phyloP scores from a whole-genome alignment of 2,329 filamentous ascomycete genomes.

The Arthroderma uncinatum region DNA sequence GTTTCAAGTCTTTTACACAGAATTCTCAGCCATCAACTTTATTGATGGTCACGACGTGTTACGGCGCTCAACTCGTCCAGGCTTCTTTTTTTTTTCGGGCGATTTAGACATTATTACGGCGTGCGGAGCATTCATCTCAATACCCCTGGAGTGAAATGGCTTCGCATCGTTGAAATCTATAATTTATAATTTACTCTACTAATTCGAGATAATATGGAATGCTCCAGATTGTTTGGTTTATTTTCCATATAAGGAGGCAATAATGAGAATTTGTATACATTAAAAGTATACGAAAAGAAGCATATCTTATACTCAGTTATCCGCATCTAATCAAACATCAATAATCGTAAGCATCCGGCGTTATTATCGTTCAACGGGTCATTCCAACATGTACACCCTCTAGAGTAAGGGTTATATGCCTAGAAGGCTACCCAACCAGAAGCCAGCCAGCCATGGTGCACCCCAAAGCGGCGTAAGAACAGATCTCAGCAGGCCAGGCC shows the following conservation, averaged over 20 bases:
- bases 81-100: neutral
- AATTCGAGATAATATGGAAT: no score
- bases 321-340: neutral
- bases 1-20: neutral
- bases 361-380: neutral
- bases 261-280: no score
- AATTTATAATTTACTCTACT: no score
- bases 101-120: no score
- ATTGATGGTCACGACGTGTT: neutral
- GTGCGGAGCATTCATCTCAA: neutral
- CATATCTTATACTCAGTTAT: no score
- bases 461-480: slow-evolving; percentile 41
- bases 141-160: neutral
- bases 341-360: neutral
- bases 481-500: slow-evolving; percentile 39
- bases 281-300: no score
- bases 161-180: no score
- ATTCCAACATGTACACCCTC: neutral
- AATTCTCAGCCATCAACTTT: neutral
- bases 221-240: no score
- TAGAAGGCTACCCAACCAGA: slow-evolving; percentile 31
- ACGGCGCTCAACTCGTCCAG: neutral
- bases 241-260: no score
- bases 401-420: neutral
- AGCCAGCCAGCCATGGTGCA: slow-evolving; percentile 37